Percentiles rank a stretch among this genome's conserved stretches.
phyloP scores from a whole-genome alignment of 1,284 basidiomycete genomes.

The Mycosarcoma mackinlayi region DNA sequence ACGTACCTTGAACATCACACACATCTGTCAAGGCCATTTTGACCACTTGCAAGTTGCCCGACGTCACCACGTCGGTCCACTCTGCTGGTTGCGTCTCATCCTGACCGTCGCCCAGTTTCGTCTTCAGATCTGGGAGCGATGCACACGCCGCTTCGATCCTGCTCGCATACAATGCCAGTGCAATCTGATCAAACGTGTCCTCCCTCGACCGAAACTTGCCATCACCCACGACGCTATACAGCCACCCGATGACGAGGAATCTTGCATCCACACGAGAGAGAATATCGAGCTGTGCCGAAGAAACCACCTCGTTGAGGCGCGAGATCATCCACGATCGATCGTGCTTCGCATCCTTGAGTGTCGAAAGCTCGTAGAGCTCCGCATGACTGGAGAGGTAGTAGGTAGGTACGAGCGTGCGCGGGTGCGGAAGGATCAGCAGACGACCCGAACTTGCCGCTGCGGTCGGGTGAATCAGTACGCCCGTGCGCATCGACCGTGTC shows the following conservation, averaged over 20 bases:
- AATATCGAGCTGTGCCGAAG: slow-evolving; percentile 32
- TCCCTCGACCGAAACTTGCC: slow-evolving; percentile 28
- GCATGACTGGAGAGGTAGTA: slow-evolving; percentile 24
- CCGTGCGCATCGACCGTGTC: slow-evolving; percentile 15
- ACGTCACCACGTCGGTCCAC: slow-evolving; percentile 38
- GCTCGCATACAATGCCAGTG: slow-evolving; percentile 5
- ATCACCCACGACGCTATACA: slow-evolving; percentile 14
- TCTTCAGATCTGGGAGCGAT: slow-evolving; percentile 9
- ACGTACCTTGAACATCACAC: slow-evolving; percentile 41
- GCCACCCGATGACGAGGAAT: slow-evolving; percentile 24
- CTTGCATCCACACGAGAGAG: slow-evolving; percentile 20
- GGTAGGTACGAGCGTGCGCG: slow-evolving; percentile 24
- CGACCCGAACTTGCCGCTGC: slow-evolving; percentile 12
- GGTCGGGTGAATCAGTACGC: slow-evolving; percentile 30
- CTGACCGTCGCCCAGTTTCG: neutral
- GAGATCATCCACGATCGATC: slow-evolving; percentile 44
- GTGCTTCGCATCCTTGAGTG: slow-evolving; percentile 21
- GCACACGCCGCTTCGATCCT: slow-evolving; percentile 14
- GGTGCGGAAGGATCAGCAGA: slow-evolving; percentile 44
- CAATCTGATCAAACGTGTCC: slow-evolving; percentile 38
- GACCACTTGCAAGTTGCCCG: slow-evolving; percentile 16
- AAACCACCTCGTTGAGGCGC: slow-evolving; percentile 21
- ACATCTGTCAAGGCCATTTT: slow-evolving; percentile 18
- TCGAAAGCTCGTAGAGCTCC: slow-evolving; percentile 25
- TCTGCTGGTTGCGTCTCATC: slow-evolving; percentile 16